Percentiles rank a stretch among this genome's conserved stretches.
Conservation (phyloP, 2,329 filamentous ascomycete species). For the Pestalotiopsis sp. region DNA sequence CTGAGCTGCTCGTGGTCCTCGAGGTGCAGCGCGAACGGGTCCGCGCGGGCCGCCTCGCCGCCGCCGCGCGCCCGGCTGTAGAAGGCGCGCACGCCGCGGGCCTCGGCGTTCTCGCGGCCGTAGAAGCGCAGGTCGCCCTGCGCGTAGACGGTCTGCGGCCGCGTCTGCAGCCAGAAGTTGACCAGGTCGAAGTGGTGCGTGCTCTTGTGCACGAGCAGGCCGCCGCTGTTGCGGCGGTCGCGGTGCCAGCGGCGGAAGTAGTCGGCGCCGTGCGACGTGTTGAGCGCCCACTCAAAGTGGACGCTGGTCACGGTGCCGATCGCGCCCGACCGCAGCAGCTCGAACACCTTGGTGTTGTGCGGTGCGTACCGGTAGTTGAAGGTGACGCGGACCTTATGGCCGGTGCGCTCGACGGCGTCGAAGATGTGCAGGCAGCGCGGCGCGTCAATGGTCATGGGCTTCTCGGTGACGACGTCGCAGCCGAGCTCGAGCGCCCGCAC, state of each 20-base stretch:
- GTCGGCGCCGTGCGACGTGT: constrained; percentile 63
- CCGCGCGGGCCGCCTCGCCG: constrained; percentile 49
- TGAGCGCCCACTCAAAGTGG: constrained; percentile 67
- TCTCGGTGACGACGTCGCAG: constrained; percentile 64
- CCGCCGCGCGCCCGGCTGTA: constrained; percentile 54
- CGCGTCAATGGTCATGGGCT: constrained; percentile 66
- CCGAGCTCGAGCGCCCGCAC: constrained; percentile 60
- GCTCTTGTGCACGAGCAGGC: constrained; percentile 63
- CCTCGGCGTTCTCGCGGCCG: constrained; percentile 62
- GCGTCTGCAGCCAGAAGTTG: constrained; percentile 63
- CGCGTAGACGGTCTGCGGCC: constrained; percentile 58
- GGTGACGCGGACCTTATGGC: constrained; percentile 54
- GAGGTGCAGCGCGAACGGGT: constrained; percentile 63
- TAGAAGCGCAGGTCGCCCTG: constrained; percentile 63
- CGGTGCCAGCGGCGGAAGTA: constrained; percentile 68
- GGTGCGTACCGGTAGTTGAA: constrained; percentile 69
- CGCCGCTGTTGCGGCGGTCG: constrained; percentile 62
- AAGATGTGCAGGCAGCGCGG: constrained; percentile 57
- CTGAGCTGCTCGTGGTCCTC: constrained; percentile 55
- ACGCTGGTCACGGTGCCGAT: constrained; percentile 60
- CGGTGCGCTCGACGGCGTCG: constrained; percentile 53
- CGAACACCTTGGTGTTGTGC: constrained; percentile 64
- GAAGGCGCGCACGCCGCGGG: constrained; percentile 52
- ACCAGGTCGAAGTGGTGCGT: constrained; percentile 67
- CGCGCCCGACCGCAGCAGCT: constrained; percentile 54